Evolutionary conservation across 805 yeast species (phyloP), one percentile per base, ranked within the genome.

Genomic region (Millerozyma acaciae): DNA sequence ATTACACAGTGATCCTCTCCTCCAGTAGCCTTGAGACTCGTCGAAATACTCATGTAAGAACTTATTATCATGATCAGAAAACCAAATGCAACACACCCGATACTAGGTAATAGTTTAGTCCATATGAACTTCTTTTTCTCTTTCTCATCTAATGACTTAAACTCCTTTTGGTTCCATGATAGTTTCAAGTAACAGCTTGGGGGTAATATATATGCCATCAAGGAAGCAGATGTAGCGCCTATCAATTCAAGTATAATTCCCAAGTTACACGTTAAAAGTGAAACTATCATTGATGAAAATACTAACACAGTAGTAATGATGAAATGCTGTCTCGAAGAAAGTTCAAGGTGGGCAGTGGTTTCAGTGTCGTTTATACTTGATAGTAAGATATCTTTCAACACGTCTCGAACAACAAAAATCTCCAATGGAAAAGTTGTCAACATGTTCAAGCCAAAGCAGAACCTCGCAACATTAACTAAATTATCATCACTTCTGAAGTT

Each of bases 381-480:
- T 54, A 33, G 68, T 48, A 66, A 59, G 51, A 81, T 60, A 44
- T 86, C 94, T 38, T 76, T 72, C n/a, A 85, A 55, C 1, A 89
- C 95, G 45, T 89, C 95, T 42, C 97, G 64, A 20, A 93, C 79
- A 2, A 90, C 97, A 54, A 88, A 89, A 0, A 89, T 75, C 55
- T 89, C 97, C 33, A 89, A 56, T 0, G 97, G 97, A 44, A 84
- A 80, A 0, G 96, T 88, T 0, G 96, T 88, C 31, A 88, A 65
- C 96, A 88, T 88, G 50, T 88, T 88, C 48, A 88, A 67, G 0
- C 96, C 96, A 55, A 88, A 88, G 46, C 96, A 85, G 42, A 89
- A 75, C 34, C 97, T 70, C 0, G 97, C 97, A 22, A 90, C 64
- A 47, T 89, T 90, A 29, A 84, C 84, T 58, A 82, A 67, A 42